Evolutionary conservation across 176 grass and related monocot species (phyloP).

Genomic region (Carex kokanica): DNA sequence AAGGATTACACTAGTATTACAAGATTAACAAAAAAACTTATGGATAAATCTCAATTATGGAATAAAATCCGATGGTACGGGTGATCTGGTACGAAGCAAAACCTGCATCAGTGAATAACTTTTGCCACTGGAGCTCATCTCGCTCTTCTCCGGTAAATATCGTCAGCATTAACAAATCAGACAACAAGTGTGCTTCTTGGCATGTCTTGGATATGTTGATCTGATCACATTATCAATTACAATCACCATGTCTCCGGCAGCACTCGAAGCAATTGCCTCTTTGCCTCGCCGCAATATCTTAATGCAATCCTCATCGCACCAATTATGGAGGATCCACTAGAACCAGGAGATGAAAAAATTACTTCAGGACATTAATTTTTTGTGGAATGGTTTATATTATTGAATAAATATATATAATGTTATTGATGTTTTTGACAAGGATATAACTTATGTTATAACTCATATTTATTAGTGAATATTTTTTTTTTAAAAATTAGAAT

Average conservation of each 20-base stretch:
- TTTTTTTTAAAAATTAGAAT: no score
- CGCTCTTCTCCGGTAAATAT: slow-evolving; percentile 36
- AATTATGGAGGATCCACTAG: slow-evolving; percentile 53
- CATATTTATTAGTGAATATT: no score
- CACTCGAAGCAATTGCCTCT: slow-evolving; percentile 39
- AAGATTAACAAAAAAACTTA: not conserved
- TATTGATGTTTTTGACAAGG: no score
- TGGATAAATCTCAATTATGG: slow-evolving; percentile 52
- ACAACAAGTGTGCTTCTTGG: slow-evolving; percentile 49
- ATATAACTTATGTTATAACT: no score
- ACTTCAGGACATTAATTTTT: not conserved
- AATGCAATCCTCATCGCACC: slow-evolving; percentile 46
- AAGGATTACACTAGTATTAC: not conserved
- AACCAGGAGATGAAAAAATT: not conserved
- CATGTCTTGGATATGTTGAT: slow-evolving; percentile 15
- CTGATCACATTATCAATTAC: slow-evolving; percentile 57
- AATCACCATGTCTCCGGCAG: slow-evolving; percentile 39
- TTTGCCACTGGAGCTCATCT: slow-evolving; percentile 41
- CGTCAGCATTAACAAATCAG: slow-evolving; percentile 43
- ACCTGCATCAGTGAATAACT: slow-evolving; percentile 45
- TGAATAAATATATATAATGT: no score
- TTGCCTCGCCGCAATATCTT: slow-evolving; percentile 42
- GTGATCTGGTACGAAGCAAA: slow-evolving; percentile 46
- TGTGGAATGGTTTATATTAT: no score
- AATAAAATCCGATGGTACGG: slow-evolving; percentile 30